Conservation (phyloP, 2,329 filamentous ascomycete genomes). For the Neurospora sp. region DNA sequence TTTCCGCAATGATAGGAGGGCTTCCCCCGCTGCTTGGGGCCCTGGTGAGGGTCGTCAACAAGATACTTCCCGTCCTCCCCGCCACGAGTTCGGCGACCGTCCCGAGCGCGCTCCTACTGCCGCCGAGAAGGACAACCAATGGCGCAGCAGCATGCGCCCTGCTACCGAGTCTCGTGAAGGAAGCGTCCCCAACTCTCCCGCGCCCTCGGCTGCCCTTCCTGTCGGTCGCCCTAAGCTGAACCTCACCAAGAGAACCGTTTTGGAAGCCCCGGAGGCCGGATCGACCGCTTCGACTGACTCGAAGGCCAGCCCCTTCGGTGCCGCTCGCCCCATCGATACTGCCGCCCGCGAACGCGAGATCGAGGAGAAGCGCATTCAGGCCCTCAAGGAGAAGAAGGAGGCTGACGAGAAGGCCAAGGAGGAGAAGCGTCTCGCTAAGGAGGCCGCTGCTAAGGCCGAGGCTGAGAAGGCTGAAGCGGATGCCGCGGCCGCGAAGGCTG, state of each 20-base stretch:
- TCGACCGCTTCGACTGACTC: slow-evolving; percentile 39
- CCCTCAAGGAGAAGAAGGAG: slow-evolving; percentile 73
- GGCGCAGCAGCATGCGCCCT: slow-evolving; percentile 87
- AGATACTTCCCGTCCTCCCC: slow-evolving; percentile 58
- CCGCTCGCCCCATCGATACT: slow-evolving; percentile 88
- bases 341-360: slow-evolving; percentile 80
- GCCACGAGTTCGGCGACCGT: slow-evolving; percentile 64
- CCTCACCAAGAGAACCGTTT: slow-evolving; percentile 81
- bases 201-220: slow-evolving; percentile 36
- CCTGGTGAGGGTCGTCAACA: slow-evolving; percentile 41
- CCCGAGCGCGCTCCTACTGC: slow-evolving; percentile 63
- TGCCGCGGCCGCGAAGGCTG: slow-evolving; percentile 58
- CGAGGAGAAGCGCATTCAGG: slow-evolving; percentile 73
- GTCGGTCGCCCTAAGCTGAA: slow-evolving; percentile 72
- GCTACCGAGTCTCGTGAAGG: slow-evolving; percentile 60
- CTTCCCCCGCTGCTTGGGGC: slow-evolving; percentile 69
- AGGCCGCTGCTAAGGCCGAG: slow-evolving; percentile 41
- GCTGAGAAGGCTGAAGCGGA: slow-evolving; percentile 36
- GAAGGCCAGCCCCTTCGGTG: slow-evolving; percentile 90
- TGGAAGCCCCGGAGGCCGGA: slow-evolving; percentile 45
- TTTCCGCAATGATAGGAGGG: slow-evolving; percentile 50
- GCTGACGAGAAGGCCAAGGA: slow-evolving; percentile 79
- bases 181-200: slow-evolving; percentile 66
- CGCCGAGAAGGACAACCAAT: slow-evolving; percentile 86
- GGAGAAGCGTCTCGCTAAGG: slow-evolving; percentile 55